Evolutionary conservation across 2,329 filamentous ascomycete genomes (phyloP).

Genomic region (Graphilbum sp.): DNA sequence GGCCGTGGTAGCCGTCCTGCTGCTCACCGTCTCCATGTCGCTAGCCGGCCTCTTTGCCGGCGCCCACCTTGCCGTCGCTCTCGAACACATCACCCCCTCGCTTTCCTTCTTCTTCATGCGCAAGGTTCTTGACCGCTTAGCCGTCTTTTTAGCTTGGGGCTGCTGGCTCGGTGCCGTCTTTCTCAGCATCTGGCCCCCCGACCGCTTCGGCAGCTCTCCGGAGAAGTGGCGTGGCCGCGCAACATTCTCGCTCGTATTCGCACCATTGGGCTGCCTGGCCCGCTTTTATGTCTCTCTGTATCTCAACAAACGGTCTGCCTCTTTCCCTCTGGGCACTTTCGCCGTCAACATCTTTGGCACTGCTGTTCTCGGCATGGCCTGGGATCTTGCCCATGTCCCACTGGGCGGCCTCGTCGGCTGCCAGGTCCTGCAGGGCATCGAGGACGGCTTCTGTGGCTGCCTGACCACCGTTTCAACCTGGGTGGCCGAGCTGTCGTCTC

Average conservation of each 20-base stretch:
- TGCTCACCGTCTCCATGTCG: conserved; percentile 55
- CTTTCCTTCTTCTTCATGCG: conserved; percentile 41
- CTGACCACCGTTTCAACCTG: conserved; percentile 47
- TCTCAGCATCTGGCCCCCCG: conserved; percentile 54
- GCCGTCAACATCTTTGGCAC: conserved; percentile 66
- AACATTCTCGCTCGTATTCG: conserved; percentile 65
- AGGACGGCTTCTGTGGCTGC: conserved; percentile 54
- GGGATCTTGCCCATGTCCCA: conserved; percentile 57
- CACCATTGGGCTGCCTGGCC: conserved; percentile 59
- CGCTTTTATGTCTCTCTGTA: conserved; percentile 57
- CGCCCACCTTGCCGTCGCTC: conserved; percentile 52
- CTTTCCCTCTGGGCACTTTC: conserved; percentile 80
- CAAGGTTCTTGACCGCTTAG: conserved; percentile 43
- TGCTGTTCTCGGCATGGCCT: conserved; percentile 56
- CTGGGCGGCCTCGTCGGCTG: conserved; percentile 40
- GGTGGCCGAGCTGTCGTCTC: conserved; percentile 1
- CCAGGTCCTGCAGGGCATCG: conserved; percentile 42
- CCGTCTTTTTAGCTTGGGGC: conserved; percentile 50
- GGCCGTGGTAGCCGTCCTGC: conserved; percentile 59
- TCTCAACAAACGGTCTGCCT: conserved; percentile 49
- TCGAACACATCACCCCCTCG: conserved; percentile 41
- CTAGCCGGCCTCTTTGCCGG: conserved; percentile 55
- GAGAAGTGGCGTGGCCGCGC: conserved; percentile 61
- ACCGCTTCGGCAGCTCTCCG: conserved; percentile 18
- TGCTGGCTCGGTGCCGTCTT: conserved; percentile 66